These are phyloP conservation scores for Cladosporium sp. DNA, from an alignment of 2,329 filamentous ascomycete genomes.

Conservation along the genomic window DNA sequence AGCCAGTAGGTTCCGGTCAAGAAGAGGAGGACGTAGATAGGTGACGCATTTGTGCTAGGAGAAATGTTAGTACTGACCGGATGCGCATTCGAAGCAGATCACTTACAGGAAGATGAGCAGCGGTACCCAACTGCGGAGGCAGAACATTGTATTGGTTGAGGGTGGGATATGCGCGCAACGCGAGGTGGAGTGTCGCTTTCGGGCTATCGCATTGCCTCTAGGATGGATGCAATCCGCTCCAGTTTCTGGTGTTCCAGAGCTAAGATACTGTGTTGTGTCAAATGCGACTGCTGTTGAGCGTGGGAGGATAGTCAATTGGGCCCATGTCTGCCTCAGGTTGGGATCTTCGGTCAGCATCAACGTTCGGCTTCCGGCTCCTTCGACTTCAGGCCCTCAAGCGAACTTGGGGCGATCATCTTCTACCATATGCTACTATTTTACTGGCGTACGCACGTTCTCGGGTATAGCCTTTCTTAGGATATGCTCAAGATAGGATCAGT, in stretches of 20 bases:
- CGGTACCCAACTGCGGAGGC: slow-evolving; percentile 56
- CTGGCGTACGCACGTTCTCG: too few relatives aligned
- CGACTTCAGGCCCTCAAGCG: too few relatives aligned
- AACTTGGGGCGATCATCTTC: too few relatives aligned
- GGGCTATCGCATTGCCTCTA: slow-evolving; percentile 12
- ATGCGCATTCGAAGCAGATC: background rate
- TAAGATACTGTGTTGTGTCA: background rate
- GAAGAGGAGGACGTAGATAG: slow-evolving; percentile 49
- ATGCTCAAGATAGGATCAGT: too few relatives aligned
- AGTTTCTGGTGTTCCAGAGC: background rate
- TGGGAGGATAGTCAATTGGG: background rate
- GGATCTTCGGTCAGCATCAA: background rate
- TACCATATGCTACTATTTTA: too few relatives aligned
- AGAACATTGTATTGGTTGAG: slow-evolving; percentile 49
- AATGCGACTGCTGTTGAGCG: background rate
- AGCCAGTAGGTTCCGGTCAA: slow-evolving; percentile 91
- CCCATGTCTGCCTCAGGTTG: background rate
- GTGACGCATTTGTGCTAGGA: slow-evolving; percentile 43
- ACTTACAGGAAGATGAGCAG: slow-evolving; percentile 51
- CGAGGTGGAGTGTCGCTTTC: background rate
- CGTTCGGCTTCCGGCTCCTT: background rate
- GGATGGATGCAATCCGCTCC: background rate
- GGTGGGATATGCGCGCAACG: background rate
- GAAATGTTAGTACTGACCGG: background rate
- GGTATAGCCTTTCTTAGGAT: too few relatives aligned